A percentile compares a stretch with the other conserved stretches of the same genome.
Conservation (phyloP, 257 asterid genomes). For the Datura wrightii region DNA sequence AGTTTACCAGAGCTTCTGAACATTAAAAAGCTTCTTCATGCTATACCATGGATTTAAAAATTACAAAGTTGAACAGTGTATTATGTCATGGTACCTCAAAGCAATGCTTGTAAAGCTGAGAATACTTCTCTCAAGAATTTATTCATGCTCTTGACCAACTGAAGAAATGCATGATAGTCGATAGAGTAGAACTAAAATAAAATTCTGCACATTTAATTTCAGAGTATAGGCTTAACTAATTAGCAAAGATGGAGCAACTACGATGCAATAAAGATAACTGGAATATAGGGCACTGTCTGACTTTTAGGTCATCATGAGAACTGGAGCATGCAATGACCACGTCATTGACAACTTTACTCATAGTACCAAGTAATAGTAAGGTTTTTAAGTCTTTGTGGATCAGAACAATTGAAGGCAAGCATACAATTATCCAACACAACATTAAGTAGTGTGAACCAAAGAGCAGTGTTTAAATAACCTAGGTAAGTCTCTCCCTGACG, state of each 20-base stretch:
- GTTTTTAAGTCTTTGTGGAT: background rate
- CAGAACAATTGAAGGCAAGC: background rate
- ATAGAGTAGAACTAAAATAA: background rate
- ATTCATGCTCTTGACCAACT: background rate
- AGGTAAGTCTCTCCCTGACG: background rate
- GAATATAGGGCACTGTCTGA: background rate
- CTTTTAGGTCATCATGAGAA: background rate
- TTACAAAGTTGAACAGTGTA: slow-evolving; percentile 7
- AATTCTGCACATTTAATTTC: background rate
- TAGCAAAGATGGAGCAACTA: background rate
- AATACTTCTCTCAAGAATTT: slow-evolving; percentile 16
- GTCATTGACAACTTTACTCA: background rate
- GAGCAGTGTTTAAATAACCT: background rate
- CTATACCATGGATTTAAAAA: background rate
- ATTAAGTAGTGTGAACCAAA: background rate
- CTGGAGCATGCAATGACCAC: background rate
- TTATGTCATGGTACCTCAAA: background rate
- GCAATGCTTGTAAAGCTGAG: background rate
- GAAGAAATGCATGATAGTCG: background rate
- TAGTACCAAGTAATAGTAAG: background rate
- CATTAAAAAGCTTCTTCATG: background rate
- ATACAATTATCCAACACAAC: slow-evolving; percentile 7
- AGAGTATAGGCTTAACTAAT: background rate
- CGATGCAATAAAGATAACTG: background rate
- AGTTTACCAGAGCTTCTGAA: background rate